Conservation (phyloP, 2,329 filamentous ascomycete species). For the Verticillium albo-atrum region DNA sequence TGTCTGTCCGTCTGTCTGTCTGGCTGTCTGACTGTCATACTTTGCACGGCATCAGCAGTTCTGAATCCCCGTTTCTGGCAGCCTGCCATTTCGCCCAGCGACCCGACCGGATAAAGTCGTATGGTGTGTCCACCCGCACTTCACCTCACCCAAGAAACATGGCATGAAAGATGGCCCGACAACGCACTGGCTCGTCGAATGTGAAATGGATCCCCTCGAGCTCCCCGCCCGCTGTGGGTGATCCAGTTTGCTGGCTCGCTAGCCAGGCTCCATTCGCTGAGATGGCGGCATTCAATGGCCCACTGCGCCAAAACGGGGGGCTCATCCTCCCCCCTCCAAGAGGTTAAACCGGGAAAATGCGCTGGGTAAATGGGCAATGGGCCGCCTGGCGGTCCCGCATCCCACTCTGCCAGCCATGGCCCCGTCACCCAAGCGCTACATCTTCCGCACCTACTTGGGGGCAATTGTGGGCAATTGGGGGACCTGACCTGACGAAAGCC, state of each 20-base stretch:
- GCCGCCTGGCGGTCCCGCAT: constrained; percentile 11
- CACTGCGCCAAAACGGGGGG: neutral
- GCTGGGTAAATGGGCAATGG: constrained; percentile 13
- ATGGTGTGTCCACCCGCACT: neutral
- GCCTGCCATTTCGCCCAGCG: neutral
- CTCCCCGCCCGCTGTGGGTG: neutral
- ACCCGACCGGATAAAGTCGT: neutral
- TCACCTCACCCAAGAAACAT: neutral
- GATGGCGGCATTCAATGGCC: neutral
- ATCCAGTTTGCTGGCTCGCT: neutral
- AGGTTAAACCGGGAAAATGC: constrained; percentile 12
- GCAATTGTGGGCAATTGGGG: neutral
- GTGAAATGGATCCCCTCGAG: neutral
- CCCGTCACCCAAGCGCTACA: constrained; percentile 7
- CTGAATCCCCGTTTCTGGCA: neutral
- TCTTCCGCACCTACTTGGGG: neutral
- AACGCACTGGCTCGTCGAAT: neutral
- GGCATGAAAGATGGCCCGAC: neutral
- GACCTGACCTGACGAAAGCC: neutral
- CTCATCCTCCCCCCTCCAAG: too few relatives aligned
- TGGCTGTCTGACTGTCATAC: too few relatives aligned
- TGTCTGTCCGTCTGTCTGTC: too few relatives aligned
- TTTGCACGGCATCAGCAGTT: neutral
- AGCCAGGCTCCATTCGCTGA: neutral
- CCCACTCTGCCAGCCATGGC: constrained; percentile 7